These are phyloP conservation scores for Ogataea trehalophila DNA, from an alignment of 805 yeast genomes.

Conservation along the genomic window DNA sequence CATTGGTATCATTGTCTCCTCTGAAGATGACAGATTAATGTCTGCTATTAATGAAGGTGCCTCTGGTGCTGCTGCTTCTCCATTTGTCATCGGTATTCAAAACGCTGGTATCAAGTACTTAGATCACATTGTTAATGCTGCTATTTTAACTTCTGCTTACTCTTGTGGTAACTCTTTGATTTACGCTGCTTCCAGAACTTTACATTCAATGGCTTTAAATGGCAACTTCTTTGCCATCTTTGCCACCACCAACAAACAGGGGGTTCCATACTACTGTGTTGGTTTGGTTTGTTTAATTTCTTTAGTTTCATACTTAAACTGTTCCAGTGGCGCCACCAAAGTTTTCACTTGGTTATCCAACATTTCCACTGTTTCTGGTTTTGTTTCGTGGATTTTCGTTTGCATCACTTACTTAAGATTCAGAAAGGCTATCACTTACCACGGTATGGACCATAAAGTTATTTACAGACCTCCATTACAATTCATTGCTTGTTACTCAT, in stretches of 20 bases:
- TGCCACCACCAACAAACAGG: slow-evolving; percentile 54
- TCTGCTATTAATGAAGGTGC: slow-evolving; percentile 43
- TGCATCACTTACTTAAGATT: slow-evolving; percentile 53
- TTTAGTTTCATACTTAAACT: slow-evolving; percentile 63
- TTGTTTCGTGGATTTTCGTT: slow-evolving; percentile 57
- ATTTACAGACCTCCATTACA: slow-evolving; percentile 53
- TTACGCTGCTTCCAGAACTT: slow-evolving; percentile 68
- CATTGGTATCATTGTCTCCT: slow-evolving; percentile 46
- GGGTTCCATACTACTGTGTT: slow-evolving; percentile 63
- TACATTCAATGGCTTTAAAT: slow-evolving; percentile 67
- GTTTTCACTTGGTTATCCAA: slow-evolving; percentile 68
- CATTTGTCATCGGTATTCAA: slow-evolving; percentile 80
- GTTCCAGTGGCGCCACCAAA: slow-evolving; percentile 48
- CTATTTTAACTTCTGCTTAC: slow-evolving; percentile 46
- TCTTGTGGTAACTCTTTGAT: slow-evolving; percentile 76
- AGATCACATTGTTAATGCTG: slow-evolving; percentile 75
- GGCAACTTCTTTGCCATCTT: slow-evolving; percentile 72
- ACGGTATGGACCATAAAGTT: slow-evolving; percentile 47
- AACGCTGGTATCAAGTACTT: slow-evolving; percentile 61
- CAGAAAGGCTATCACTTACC: slow-evolving; percentile 57
- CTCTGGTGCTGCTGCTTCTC: slow-evolving; percentile 72
- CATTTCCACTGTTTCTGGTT: slow-evolving; percentile 63
- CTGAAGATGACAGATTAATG: slow-evolving; percentile 37
- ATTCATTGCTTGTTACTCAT: slow-evolving; percentile 55
- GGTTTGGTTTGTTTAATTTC: slow-evolving; percentile 43